phyloP scores from a whole-genome alignment of 2,329 filamentous ascomycete species.

The Apiospora saccharicola region DNA sequence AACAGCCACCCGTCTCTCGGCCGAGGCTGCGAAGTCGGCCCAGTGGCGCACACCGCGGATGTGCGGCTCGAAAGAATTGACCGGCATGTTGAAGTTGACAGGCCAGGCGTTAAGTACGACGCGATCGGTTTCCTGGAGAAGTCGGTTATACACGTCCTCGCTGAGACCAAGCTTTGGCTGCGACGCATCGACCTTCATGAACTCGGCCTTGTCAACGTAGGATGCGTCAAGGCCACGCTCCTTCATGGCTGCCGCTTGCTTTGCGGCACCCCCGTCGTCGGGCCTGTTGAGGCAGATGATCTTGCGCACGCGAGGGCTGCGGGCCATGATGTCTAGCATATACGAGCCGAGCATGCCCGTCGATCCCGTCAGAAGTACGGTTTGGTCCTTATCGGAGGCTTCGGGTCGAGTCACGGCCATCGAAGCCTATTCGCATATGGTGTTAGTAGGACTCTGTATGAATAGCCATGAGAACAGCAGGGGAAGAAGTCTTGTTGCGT shows the following conservation, averaged over 20 bases:
- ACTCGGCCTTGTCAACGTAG: constrained; percentile 49
- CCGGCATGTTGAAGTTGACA: constrained; percentile 60
- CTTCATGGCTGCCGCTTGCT: constrained; percentile 47
- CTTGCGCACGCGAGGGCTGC: constrained; percentile 46
- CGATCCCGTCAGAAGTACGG: constrained; percentile 54
- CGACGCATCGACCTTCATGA: constrained; percentile 57
- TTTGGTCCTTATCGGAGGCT: constrained; percentile 34
- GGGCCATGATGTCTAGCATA: constrained; percentile 49
- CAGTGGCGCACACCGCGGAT: constrained; percentile 60
- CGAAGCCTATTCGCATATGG: no score
- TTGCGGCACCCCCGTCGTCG: constrained; percentile 47
- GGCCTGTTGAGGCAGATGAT: constrained; percentile 59
- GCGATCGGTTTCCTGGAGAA: constrained; percentile 50
- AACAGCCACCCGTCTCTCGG: constrained; percentile 44
- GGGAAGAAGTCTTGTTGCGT: not conserved
- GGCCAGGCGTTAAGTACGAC: constrained; percentile 64
- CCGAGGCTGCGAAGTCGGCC: constrained; percentile 48
- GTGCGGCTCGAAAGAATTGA: constrained; percentile 58
- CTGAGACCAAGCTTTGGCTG: constrained; percentile 56
- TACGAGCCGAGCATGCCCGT: constrained; percentile 59
- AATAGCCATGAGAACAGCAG: no score
- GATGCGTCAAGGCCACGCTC: constrained; percentile 47
- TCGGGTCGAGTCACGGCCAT: constrained; percentile 29
- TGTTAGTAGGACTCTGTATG: no score
- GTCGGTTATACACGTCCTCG: constrained; percentile 43